A percentile compares a stretch with the other conserved stretches of the same genome.
These are phyloP conservation scores for Capsella bursapastoris DNA, from an alignment of 345 rosid genomes.

Conservation along the genomic window DNA sequence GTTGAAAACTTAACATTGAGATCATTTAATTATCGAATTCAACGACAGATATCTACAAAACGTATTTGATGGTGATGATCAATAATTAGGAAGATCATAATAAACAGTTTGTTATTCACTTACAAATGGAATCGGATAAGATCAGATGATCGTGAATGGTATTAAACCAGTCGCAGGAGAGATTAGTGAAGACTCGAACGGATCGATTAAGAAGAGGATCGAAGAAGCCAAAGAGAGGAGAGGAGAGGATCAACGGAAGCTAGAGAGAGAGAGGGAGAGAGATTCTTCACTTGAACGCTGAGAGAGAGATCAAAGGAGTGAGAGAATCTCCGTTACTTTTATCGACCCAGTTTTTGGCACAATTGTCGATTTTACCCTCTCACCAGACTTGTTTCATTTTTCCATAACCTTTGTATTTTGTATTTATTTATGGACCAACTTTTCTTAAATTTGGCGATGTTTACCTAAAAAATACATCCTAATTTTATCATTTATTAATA, in stretches of 20 bases:
- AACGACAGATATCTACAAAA: background rate
- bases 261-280: conserved; percentile 18
- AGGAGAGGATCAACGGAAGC: conserved; percentile 2
- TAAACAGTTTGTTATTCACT: background rate
- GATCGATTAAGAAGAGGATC: conserved; percentile 22
- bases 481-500: background rate
- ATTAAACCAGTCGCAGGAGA: background rate
- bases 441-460: background rate
- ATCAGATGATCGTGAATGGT: conserved; percentile 33
- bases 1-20: conserved; percentile 4
- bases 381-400: background rate
- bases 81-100: background rate
- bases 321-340: conserved; percentile 36
- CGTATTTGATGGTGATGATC: background rate
- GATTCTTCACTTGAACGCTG: conserved; percentile 26
- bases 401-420: background rate
- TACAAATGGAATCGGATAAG: conserved; percentile 13
- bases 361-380: conserved; percentile 37
- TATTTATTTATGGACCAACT: background rate
- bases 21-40: background rate
- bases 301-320: conserved; percentile 37
- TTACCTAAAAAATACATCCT: background rate
- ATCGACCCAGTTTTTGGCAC: conserved; percentile 25
- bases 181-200: background rate
- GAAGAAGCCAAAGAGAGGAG: background rate